These are phyloP conservation scores for Spencermartinsiella ligniputridi DNA, from an alignment of 1,139 yeast species.

Conservation along the genomic window DNA sequence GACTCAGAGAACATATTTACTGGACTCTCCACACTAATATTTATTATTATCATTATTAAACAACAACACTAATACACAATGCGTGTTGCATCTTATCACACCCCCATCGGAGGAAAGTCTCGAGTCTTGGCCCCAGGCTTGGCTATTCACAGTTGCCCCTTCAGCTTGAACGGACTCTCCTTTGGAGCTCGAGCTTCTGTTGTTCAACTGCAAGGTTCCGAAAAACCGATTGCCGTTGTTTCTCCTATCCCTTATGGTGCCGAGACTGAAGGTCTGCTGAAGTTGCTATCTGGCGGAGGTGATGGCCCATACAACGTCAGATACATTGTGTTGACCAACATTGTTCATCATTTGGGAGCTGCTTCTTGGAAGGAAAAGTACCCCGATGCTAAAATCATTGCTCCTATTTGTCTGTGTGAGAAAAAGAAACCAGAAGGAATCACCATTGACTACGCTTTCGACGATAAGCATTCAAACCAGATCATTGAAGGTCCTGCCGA, in stretches of 20 bases:
- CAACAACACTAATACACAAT: no score
- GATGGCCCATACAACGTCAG: constrained; percentile 25
- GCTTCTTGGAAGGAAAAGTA: constrained; percentile 45
- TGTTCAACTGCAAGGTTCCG: constrained; percentile 38
- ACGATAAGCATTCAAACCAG: constrained; percentile 31
- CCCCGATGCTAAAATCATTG: constrained; percentile 49
- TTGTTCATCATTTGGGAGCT: constrained; percentile 34
- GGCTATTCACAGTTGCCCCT: constrained; percentile 43
- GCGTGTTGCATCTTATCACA: constrained; percentile 21
- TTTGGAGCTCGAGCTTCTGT: constrained; percentile 58
- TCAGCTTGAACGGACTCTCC: constrained; percentile 14
- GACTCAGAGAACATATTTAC: no score
- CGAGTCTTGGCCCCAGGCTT: constrained; percentile 44
- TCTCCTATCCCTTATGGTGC: constrained; percentile 57
- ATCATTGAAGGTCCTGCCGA: constrained; percentile 22
- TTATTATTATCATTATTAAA: no score
- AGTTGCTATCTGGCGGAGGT: constrained; percentile 38
- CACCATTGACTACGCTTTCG: constrained; percentile 38
- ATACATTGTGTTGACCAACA: constrained; percentile 33
- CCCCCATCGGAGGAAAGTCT: constrained; percentile 41
- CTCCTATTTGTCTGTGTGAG: constrained; percentile 40
- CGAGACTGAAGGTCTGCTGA: constrained; percentile 39
- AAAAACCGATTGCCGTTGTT: constrained; percentile 44
- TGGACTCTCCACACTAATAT: no score
- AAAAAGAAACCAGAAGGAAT: constrained; percentile 31